phyloP scores from a whole-genome alignment of 345 rosid genomes.

The Syzygium jambos region DNA sequence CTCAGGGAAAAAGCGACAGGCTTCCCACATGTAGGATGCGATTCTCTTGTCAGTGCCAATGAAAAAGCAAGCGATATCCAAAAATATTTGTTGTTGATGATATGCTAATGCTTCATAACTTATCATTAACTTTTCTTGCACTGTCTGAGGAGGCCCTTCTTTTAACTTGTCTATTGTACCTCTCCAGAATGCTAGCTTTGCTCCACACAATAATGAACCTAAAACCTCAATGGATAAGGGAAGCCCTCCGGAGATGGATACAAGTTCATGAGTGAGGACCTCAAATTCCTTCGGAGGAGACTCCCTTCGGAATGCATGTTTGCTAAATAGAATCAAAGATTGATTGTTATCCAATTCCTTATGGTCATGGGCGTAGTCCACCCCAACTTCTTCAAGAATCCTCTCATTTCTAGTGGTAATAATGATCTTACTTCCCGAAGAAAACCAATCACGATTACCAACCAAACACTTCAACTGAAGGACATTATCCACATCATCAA shows the following conservation, averaged over 20 bases:
- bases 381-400: neutral
- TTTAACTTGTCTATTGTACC: neutral
- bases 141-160: neutral
- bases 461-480: accelerated
- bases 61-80: neutral
- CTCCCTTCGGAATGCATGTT: no score
- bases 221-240: neutral
- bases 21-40: neutral
- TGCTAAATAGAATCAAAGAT: no score
- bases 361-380: no score
- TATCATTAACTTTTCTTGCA: neutral
- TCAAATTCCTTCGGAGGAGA: no score
- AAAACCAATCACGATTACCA: neutral
- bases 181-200: neutral
- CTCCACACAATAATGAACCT: neutral
- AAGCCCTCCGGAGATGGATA: neutral
- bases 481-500: neutral
- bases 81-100: neutral
- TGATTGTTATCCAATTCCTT: no score
- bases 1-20: accelerated
- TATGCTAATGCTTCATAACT: neutral
- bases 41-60: neutral
- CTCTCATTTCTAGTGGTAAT: neutral
- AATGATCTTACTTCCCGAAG: accelerated
- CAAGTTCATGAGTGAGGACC: neutral